phyloP scores from a whole-genome alignment of 2,329 filamentous ascomycete species.

The Dactylellina haptotyla region DNA sequence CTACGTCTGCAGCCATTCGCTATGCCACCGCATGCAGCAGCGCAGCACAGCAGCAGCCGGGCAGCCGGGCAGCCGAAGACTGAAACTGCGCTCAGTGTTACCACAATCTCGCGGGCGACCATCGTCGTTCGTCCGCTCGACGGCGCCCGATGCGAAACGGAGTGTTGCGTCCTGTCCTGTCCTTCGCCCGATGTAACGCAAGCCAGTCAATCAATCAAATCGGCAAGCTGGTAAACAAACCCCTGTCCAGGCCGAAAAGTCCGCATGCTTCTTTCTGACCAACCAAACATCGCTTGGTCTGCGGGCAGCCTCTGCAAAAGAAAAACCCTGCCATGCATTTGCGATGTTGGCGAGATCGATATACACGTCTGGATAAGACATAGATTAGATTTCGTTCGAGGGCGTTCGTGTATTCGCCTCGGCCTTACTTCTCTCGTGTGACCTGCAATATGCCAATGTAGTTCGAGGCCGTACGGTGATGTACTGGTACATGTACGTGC shows the following conservation, averaged over 20 bases:
- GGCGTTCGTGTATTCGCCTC: too few species aligned
- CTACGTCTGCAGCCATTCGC: slow-evolving; percentile 10
- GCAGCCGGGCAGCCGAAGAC: slow-evolving; percentile 6
- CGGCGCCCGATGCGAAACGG: not conserved
- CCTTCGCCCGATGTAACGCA: slow-evolving; percentile 44
- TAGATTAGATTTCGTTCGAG: too few species aligned
- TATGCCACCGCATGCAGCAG: slow-evolving; percentile 28
- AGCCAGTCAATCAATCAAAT: slow-evolving; percentile 20
- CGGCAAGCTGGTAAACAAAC: slow-evolving; percentile 27
- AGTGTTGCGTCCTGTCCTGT: slow-evolving; percentile 17
- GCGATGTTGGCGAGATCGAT: not conserved
- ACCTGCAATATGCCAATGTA: too few species aligned
- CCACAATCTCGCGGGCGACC: not conserved
- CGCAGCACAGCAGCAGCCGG: not conserved
- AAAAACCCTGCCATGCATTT: not conserved
- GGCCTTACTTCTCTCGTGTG: too few species aligned
- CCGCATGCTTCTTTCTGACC: slow-evolving; percentile 23
- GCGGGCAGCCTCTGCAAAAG: not conserved
- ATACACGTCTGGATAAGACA: too few species aligned
- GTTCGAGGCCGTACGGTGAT: too few species aligned
- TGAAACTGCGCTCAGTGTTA: too few species aligned
- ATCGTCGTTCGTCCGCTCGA: not conserved
- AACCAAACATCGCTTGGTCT: not conserved
- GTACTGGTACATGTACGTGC: too few species aligned
- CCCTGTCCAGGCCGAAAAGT: slow-evolving; percentile 19